Percentiles rank a stretch among this genome's conserved stretches.
Evolutionary conservation across 2,329 filamentous ascomycete genomes (phyloP).

Genomic region (Coleophoma crateriformis): DNA sequence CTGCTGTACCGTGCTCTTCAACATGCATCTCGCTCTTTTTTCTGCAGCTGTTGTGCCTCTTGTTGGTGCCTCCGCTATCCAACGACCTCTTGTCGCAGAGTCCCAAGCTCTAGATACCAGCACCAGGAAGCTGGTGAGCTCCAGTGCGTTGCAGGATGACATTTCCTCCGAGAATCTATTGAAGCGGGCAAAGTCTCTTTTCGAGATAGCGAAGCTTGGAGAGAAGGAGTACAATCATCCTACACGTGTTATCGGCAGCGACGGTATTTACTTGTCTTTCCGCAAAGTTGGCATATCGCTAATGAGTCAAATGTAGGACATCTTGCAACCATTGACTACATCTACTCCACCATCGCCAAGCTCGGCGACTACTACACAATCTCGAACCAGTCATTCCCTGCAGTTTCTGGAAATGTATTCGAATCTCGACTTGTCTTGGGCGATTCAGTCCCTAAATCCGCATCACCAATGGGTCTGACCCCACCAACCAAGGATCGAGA

Average conservation of each 20-base stretch:
- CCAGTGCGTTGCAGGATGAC: constrained; percentile 47
- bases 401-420: constrained; percentile 53
- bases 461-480: constrained; percentile 57
- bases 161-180: constrained; percentile 53
- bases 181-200: constrained; percentile 54
- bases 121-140: constrained; percentile 37
- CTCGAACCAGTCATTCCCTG: constrained; percentile 58
- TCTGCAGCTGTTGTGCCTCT: constrained; percentile 10
- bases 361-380: constrained; percentile 57
- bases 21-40: constrained; percentile 9
- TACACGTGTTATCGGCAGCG: constrained; percentile 65
- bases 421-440: constrained; percentile 54
- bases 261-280: constrained; percentile 34
- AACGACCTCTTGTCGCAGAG: constrained; percentile 13
- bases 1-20: background rate
- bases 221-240: constrained; percentile 60
- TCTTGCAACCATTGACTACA: constrained; percentile 57
- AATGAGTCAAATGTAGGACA: constrained; percentile 42
- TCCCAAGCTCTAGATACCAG: constrained; percentile 15
- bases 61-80: constrained; percentile 8
- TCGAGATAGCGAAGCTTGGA: constrained; percentile 53
- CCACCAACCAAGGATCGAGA: constrained; percentile 57
- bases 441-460: constrained; percentile 41
- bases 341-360: constrained; percentile 46
- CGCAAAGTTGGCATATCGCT: constrained; percentile 3